Conservation (phyloP, 169 alveolate genomes). For the Cryptosporidium baileyi region DNA sequence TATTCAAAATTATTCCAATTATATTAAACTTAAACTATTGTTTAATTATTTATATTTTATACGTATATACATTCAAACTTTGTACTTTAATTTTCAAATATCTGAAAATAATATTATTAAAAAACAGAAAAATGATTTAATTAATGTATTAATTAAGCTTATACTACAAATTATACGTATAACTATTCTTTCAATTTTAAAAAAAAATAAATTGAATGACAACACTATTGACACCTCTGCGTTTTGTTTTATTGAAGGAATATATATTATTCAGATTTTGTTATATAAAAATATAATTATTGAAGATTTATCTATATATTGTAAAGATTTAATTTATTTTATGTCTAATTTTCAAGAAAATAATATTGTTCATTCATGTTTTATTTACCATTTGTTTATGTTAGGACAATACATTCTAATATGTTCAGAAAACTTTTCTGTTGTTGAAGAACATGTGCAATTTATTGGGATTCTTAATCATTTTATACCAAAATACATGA, state of each 20-base stretch:
- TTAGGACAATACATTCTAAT: conserved; percentile 1
- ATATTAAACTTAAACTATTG: background rate
- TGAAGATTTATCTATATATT: conserved; percentile 42
- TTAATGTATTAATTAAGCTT: background rate
- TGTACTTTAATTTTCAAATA: background rate
- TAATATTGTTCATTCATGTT: background rate
- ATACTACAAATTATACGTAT: conserved; percentile 27
- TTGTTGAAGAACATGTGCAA: conserved; percentile 8
- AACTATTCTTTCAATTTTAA: background rate
- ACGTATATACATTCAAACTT: background rate
- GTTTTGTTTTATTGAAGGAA: conserved; percentile 12
- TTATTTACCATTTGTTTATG: background rate
- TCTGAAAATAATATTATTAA: background rate
- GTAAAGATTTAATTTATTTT: conserved; percentile 1
- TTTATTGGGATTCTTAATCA: conserved; percentile 2
- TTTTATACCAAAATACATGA: background rate
- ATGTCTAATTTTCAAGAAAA: background rate
- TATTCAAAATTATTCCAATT: background rate
- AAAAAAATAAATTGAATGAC: no score
- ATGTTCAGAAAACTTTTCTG: background rate
- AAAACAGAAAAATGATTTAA: background rate
- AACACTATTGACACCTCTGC: no score
- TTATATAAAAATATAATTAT: background rate
- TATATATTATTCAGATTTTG: conserved; percentile 1
- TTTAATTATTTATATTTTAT: background rate